Evolutionary conservation across 2,329 filamentous ascomycete genomes (phyloP), one percentile per base, ranked within the genome.

Genomic region (Penicillium sp.): DNA sequence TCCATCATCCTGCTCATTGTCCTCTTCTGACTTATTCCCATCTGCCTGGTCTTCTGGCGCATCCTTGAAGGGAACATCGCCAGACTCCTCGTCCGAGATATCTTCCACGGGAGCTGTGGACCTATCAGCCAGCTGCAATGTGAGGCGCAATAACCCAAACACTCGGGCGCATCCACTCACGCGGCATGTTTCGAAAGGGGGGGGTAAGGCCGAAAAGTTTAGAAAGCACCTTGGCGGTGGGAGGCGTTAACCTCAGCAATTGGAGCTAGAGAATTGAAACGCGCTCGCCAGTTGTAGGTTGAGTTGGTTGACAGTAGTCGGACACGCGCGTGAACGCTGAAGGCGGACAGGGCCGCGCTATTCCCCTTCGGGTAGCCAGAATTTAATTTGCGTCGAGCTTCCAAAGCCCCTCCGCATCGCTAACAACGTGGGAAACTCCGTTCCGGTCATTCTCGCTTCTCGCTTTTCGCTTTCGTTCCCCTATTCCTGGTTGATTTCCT

Each of bases 301-400:
- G 35, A 21, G 36, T 31, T 23, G 33, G 18, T 36, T 44, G 25
- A 34, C 38, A 18, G n/a, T 35, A 34, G 38, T 9, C 39, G 36
- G 40, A 49, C 50, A 55, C 53, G 62, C 61, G 62, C 57, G 48
- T 50, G 50, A 48, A 43, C 49, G 49, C 51, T 54, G 48, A 53
- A 52, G 45, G 50, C 48, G 41, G 50, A 57, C 26, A 48, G 29
- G 29, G 18, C 16, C 8, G 36, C 63, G 55, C 65, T 63, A 67
- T 56, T 51, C 65, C 62, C 11, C 20, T 56, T 66, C 45, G 19
- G 54, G 63, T 40, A 61, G 58, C 50, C 54, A 67, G 65, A 56
- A 51, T 56, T 62, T 66, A 59, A 67, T 63, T 65, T 65, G 63
- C 54, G 51, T 55, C 57, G 62, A 65, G 48, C 47, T 56, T 51